Evolutionary conservation across 164 flowering plant species (phyloP).

Genomic region (Vitis cinerea): DNA sequence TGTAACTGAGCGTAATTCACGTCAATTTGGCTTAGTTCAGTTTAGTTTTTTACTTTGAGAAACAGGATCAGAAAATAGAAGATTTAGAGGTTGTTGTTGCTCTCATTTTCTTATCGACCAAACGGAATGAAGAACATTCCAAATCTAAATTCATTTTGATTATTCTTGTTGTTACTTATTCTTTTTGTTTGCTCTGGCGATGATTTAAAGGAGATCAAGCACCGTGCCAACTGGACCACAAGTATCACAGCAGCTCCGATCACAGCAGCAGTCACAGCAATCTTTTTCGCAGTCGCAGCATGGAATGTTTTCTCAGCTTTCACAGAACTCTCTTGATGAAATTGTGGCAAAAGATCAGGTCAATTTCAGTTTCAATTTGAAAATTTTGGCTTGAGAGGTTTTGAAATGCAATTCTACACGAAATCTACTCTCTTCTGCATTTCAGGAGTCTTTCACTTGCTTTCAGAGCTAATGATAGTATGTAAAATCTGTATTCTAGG

Average conservation of each 20-base stretch:
- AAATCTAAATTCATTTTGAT: background rate
- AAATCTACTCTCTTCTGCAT: background rate
- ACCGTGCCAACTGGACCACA: constrained; percentile 34
- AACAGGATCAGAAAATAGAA: background rate
- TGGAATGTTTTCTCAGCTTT: constrained; percentile 73
- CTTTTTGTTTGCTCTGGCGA: constrained; percentile 1
- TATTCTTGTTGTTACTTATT: background rate
- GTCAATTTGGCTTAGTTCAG: too few relatives aligned
- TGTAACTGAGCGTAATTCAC: too few relatives aligned
- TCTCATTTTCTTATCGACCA: background rate
- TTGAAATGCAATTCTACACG: background rate
- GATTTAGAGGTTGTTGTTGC: background rate
- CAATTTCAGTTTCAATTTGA: background rate
- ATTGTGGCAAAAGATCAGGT: constrained; percentile 58
- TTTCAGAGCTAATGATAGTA: too few relatives aligned
- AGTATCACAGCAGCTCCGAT: constrained; percentile 47
- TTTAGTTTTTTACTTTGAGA: background rate
- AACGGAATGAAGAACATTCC: background rate
- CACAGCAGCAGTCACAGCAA: constrained; percentile 68
- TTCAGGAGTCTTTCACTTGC: background rate
- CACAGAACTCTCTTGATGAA: constrained; percentile 80
- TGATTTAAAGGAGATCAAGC: constrained; percentile 44
- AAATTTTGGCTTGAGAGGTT: too few relatives aligned
- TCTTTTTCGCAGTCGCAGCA: constrained; percentile 75
- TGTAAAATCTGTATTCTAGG: too few relatives aligned